A percentile compares a stretch with the other conserved stretches of the same genome.
Conservation (phyloP, 2,329 filamentous ascomycete species). For the Bisporella sp. region DNA sequence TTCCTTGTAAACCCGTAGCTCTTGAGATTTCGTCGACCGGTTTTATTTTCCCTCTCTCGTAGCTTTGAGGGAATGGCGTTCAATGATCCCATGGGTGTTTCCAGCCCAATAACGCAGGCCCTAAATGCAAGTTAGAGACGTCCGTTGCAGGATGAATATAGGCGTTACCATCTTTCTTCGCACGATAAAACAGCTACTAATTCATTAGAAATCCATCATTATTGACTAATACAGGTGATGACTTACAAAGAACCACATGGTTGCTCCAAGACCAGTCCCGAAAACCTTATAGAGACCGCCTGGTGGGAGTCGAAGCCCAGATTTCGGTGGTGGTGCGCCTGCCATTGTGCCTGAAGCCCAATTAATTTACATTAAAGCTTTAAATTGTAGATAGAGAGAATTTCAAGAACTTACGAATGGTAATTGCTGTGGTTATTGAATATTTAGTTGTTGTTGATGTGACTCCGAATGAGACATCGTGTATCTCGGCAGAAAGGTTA, state of each 20-base stretch:
- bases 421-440: too few relatives aligned
- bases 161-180: constrained; percentile 78
- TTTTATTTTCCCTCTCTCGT: too few relatives aligned
- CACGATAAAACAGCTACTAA: constrained; percentile 81
- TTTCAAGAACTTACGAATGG: not conserved
- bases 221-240: not conserved
- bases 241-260: constrained; percentile 99
- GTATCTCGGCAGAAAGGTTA: too few relatives aligned
- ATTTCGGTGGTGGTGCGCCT: constrained; percentile 21
- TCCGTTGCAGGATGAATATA: not conserved
- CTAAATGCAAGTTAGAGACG: constrained; percentile 30
- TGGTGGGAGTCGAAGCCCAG: constrained; percentile 47
- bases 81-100: constrained; percentile 97
- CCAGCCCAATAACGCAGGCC: constrained; percentile 77
- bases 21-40: not conserved
- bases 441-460: too few relatives aligned
- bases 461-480: too few relatives aligned
- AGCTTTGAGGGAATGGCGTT: constrained; percentile 21
- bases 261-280: constrained; percentile 81
- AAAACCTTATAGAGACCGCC: constrained; percentile 73
- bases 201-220: constrained; percentile 8
- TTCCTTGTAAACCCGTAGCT: not conserved
- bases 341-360: constrained; percentile 15
- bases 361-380: constrained; percentile 5
- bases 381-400: not conserved